Conservation (phyloP, 1,284 basidiomycete genomes). For the Neolentinus lepideus region DNA sequence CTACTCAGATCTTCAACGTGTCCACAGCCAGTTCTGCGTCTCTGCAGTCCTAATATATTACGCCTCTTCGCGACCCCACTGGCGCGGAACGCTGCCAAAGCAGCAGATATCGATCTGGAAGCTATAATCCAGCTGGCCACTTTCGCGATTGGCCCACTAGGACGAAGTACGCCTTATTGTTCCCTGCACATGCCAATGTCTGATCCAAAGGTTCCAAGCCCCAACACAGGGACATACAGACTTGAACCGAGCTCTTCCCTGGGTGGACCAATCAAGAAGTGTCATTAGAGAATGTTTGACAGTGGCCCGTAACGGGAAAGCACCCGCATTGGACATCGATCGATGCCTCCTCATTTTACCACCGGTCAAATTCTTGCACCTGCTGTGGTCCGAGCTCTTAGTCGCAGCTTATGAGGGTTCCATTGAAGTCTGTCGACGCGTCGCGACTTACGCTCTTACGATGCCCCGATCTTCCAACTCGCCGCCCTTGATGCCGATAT, state of each 20-base stretch:
- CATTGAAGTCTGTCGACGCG: conserved; percentile 48
- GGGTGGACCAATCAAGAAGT: conserved; percentile 39
- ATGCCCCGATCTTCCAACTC: conserved; percentile 40
- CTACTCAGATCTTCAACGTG: conserved; percentile 57
- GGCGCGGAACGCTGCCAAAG: conserved; percentile 23
- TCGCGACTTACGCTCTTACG: conserved; percentile 59
- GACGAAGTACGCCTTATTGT: conserved; percentile 26
- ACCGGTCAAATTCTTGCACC: conserved; percentile 51
- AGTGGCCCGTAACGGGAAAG: conserved; percentile 49
- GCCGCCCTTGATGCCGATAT: conserved; percentile 65
- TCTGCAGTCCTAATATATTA: conserved; percentile 54
- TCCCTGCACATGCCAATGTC: background rate
- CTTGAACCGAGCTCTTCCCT: conserved; percentile 9
- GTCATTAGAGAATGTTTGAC: conserved; percentile 48
- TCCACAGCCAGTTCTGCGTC: conserved; percentile 53
- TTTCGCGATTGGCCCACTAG: conserved; percentile 32
- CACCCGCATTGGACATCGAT: conserved; percentile 54
- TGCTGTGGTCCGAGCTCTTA: conserved; percentile 57
- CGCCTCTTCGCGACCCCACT: conserved; percentile 35
- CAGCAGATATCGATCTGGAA: conserved; percentile 28
- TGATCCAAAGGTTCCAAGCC: background rate
- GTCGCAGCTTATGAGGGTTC: conserved; percentile 44
- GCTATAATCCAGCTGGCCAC: conserved; percentile 35
- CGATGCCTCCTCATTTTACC: conserved; percentile 49
- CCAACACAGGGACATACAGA: background rate